Conservation (phyloP, 2,329 filamentous ascomycete genomes). For the Nemania diffusa region DNA sequence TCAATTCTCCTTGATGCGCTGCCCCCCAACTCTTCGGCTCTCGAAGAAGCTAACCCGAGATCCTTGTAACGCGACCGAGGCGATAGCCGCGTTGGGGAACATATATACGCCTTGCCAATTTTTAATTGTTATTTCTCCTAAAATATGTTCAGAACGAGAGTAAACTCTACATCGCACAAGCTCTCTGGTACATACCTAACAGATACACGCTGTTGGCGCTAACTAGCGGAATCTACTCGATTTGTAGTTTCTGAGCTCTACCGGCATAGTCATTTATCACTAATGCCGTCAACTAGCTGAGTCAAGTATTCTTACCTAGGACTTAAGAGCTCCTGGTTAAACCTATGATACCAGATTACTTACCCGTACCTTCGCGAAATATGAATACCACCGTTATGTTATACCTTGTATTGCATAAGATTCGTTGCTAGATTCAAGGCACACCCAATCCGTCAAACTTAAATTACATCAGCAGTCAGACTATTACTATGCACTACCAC, state of each 20-base stretch:
- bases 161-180: not conserved
- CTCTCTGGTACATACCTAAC: not conserved
- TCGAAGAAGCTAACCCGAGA: not conserved
- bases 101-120: not conserved
- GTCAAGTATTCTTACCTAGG: not conserved
- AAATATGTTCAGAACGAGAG: not conserved
- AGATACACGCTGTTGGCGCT: not conserved
- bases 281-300: not conserved
- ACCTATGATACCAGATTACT: not conserved
- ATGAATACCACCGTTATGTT: not conserved
- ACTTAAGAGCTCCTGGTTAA: not conserved
- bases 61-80: not conserved
- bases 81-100: not conserved
- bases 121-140: too few relatives aligned
- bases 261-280: not conserved
- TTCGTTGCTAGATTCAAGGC: not conserved
- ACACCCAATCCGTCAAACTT: not conserved
- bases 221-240: not conserved
- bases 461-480: not conserved
- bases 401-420: not conserved
- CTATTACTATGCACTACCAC: not conserved
- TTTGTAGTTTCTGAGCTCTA: not conserved
- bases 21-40: constrained; percentile 7
- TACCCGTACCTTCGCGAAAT: not conserved
- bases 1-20: not conserved